A percentile compares a stretch with the other conserved stretches of the same genome.
Conservation (phyloP, 1,284 basidiomycete genomes). For the Coniophora puteana region DNA sequence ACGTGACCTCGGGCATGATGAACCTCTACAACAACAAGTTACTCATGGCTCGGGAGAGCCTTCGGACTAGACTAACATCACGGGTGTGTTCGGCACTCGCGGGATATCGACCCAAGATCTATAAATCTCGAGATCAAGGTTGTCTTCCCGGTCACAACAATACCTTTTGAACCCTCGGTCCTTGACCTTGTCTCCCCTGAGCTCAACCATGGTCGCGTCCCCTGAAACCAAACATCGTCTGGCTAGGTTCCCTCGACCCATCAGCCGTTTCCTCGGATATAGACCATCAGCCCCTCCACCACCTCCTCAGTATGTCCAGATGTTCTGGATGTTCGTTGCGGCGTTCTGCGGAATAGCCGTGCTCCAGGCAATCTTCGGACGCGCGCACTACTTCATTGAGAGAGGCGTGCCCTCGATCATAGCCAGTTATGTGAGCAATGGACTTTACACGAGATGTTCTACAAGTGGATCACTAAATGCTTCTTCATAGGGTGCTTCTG, state of each 20-base stretch:
- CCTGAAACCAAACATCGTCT: conserved; percentile 25
- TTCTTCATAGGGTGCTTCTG: conserved; percentile 48
- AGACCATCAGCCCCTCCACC: conserved; percentile 32
- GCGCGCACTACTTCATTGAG: conserved; percentile 44
- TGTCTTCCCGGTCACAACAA: too few relatives aligned
- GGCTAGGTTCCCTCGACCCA: conserved; percentile 33
- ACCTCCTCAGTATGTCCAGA: conserved; percentile 38
- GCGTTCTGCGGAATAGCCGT: conserved; percentile 54
- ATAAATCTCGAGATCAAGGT: too few relatives aligned
- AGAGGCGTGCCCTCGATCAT: conserved; percentile 46
- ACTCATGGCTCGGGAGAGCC: too few relatives aligned
- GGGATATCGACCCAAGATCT: too few relatives aligned
- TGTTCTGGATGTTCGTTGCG: conserved; percentile 45
- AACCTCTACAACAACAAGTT: too few relatives aligned
- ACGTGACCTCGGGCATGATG: too few relatives aligned
- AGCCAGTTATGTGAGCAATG: conserved; percentile 41
- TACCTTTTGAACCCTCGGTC: too few relatives aligned
- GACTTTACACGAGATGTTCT: background rate
- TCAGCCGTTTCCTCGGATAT: conserved; percentile 45
- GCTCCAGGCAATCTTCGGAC: conserved; percentile 51
- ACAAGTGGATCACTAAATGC: background rate
- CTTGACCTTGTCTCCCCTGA: too few relatives aligned
- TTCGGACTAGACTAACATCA: too few relatives aligned
- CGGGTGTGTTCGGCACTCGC: too few relatives aligned
- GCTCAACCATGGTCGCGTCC: background rate